A percentile compares a stretch with the other conserved stretches of the same genome.
phyloP scores from a whole-genome alignment of 2,329 filamentous ascomycete species.

The Neonectria neomacrospora region DNA sequence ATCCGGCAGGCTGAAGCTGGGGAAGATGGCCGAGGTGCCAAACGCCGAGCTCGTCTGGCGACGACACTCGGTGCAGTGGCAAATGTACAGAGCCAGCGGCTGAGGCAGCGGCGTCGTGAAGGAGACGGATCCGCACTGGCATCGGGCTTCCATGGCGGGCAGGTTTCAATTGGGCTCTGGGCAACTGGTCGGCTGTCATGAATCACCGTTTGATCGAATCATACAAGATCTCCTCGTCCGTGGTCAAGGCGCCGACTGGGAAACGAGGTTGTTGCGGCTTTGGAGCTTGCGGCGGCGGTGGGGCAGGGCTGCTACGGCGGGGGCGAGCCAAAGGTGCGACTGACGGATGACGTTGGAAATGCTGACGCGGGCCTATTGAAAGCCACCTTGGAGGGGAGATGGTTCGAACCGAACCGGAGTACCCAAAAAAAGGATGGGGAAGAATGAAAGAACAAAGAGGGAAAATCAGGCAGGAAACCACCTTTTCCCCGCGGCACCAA shows the following conservation, averaged over 20 bases:
- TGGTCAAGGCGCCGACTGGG: neutral
- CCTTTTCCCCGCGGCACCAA: neutral
- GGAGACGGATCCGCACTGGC: slow-evolving; percentile 71
- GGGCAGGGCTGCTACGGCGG: neutral
- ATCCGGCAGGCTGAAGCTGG: slow-evolving; percentile 68
- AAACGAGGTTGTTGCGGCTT: neutral
- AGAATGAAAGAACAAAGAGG: neutral
- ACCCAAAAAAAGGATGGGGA: neutral
- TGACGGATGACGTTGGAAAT: slow-evolving; percentile 22
- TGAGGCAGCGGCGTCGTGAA: slow-evolving; percentile 71
- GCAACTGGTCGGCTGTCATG: neutral
- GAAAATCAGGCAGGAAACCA: slow-evolving; percentile 10
- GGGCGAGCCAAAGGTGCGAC: slow-evolving; percentile 6
- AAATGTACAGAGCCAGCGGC: slow-evolving; percentile 75
- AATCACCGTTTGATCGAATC: neutral
- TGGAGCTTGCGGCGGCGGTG: neutral
- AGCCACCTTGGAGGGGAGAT: slow-evolving; percentile 9
- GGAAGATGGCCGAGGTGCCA: slow-evolving; percentile 76
- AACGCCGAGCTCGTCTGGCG: slow-evolving; percentile 74
- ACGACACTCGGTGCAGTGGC: slow-evolving; percentile 75
- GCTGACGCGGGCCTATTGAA: slow-evolving; percentile 16
- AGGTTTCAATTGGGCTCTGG: neutral
- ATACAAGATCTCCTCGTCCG: neutral
- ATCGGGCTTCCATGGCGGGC: slow-evolving; percentile 65
- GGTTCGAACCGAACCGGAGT: neutral